These are phyloP conservation scores for Agrocybe praecox DNA, from an alignment of 768 basidiomycete genomes.

Conservation along the genomic window DNA sequence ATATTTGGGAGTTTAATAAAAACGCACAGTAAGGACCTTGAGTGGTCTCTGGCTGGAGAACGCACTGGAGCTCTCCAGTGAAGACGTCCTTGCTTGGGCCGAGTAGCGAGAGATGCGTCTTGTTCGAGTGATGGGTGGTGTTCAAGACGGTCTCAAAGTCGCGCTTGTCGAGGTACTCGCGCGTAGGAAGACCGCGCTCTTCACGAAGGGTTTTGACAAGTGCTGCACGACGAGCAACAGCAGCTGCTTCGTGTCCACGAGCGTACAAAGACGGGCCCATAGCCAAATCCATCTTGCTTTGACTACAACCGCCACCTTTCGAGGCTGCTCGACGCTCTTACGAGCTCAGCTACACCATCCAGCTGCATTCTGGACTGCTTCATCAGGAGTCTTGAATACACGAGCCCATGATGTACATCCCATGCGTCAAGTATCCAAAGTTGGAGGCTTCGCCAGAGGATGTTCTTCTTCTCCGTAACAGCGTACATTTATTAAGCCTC, in stretches of 20 bases:
- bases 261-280: not conserved
- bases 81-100: constrained; percentile 5
- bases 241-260: not conserved
- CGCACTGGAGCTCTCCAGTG: constrained; percentile 9
- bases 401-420: too few relatives aligned
- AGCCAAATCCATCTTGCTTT: too few relatives aligned
- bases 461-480: too few relatives aligned
- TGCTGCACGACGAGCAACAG: constrained; percentile 8
- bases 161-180: constrained; percentile 6
- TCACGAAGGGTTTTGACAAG: constrained; percentile 8
- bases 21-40: constrained; percentile 10
- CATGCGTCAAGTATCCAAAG: too few relatives aligned
- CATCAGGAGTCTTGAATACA: too few relatives aligned
- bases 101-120: constrained; percentile 4
- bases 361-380: too few relatives aligned
- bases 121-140: constrained; percentile 12
- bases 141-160: constrained; percentile 4
- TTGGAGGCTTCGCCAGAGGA: too few relatives aligned
- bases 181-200: constrained; percentile 1
- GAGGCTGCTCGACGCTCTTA: too few relatives aligned
- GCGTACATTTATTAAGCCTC: too few relatives aligned
- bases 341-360: too few relatives aligned
- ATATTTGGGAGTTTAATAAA: too few relatives aligned
- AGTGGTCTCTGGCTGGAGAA: constrained; percentile 13
- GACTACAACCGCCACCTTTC: too few relatives aligned